Evolutionary conservation across 2,329 filamentous ascomycete species (phyloP), one percentile per base, ranked within the genome.

Genomic region (Botrytis cinerea): DNA sequence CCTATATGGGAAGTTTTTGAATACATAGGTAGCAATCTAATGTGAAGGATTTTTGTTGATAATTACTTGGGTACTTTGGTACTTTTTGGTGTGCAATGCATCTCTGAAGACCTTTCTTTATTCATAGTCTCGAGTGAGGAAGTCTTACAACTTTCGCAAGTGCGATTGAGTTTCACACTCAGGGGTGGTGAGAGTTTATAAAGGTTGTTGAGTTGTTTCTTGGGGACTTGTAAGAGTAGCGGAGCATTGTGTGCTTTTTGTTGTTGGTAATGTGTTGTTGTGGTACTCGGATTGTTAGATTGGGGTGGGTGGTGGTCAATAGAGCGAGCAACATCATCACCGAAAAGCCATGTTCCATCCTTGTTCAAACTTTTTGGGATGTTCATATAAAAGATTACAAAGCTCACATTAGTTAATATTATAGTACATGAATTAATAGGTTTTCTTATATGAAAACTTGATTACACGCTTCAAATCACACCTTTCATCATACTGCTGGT

Each of bases 401-500:
- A 45, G 4, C 25, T 63, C 38, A 22, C 16, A 4, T 63, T 45
- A 63, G 8, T 25, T 40, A 63, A 63, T 16, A 14, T 38, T 25
- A 32, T 16, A 32, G 16, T 63, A 45, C 16, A 45, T 12, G 25
- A 9, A 28, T 45, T 18, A 7, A 32, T 63, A 4, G 20, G 40
- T 32, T 62, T 40, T 63, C 38, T 63, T 22, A 20, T 28, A 7
- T n/a, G 38, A 25, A 63, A 20, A 63, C 2, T 45, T 45, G 28
- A 7, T 45, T 32, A 45, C 38, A 20, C 16, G 16, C 38, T 45
- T 25, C 25, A 10, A 63, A 18, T n/a, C n/a, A 64, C 18, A n/a
- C 46, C 64, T 38, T 25, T 35, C n/a, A 48, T 61, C 28, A 72
- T n/a, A 64, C 63, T 51, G 69, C 38, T 40, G 95, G 93, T 87